Base-by-base conservation (phyloP, 2,329 filamentous ascomycete species). In the Aspergillus pseudoterreus region DNA sequence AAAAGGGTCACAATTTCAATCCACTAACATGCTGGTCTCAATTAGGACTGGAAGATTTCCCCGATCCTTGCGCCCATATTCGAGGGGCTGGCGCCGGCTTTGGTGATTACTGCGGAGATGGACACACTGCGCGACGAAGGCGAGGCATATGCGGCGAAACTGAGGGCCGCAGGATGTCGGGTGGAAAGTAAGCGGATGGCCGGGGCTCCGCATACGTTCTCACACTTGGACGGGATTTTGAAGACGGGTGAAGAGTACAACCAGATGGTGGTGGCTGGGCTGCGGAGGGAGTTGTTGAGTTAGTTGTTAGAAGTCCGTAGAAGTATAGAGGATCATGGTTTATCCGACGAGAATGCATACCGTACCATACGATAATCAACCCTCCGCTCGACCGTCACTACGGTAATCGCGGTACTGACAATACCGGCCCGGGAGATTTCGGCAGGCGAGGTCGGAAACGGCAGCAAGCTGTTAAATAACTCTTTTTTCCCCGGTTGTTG, bases 91-190 rank as follows among this genome's bases (percentile, higher is more conserved):
- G 71, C 72, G 10, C 70, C 71, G 4, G 71, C 72, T 3, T 54
- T 74, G 43, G 61, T 74, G 15, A 63, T 66, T 47, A 73, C 69
- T 2, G 71, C 71, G 9, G 71, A 74, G 55, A 65, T 74, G 60
- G 71, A 74, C 55, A 65, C 70, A 44, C 60, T 74, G n/a, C 67
- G 71, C 14, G 71, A 74, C 41, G 71, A 75, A 59, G 72, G 67
- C 14, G 71, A 71, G 52, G 63, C 60, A 9, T 74, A 73, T 57
- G 71, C 64, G 4, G 64, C 54, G 14, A 74, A 71, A 50, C 54
- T 75, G 52, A 61, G 63, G 50, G 64, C 60, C 43, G 69, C 69
- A 8, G 70, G 69, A 3, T 65, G 62, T 46, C 54, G 60, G 46
- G 70, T 68, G 32, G 64, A 69, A 30, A 15, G 67, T 41, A 61